Conservation (phyloP, 2,329 filamentous ascomycete genomes). For the Aspergillus proliferans region DNA sequence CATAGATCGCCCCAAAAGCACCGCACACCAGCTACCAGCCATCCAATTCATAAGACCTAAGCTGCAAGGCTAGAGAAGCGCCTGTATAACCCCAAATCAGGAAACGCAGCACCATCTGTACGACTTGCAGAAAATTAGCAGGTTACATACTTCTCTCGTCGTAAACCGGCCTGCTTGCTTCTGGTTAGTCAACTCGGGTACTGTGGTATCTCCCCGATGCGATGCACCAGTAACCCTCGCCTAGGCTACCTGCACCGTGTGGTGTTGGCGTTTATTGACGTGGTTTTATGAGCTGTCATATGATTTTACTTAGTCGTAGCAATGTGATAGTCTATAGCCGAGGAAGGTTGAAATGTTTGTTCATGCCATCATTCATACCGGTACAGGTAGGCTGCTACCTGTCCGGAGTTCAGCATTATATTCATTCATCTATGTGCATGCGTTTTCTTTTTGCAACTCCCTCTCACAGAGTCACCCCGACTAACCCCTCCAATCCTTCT, state of each 20-base stretch:
- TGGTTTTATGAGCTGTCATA: neutral
- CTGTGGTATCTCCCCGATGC: neutral
- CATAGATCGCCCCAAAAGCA: neutral
- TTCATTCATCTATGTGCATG: neutral
- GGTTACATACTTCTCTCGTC: neutral
- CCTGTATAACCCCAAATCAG: neutral
- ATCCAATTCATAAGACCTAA: neutral
- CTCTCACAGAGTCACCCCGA: conserved; percentile 25
- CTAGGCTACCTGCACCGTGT: neutral
- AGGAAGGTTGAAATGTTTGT: neutral
- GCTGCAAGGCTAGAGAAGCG: neutral
- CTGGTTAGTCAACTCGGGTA: neutral
- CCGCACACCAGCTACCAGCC: neutral
- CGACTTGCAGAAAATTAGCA: neutral
- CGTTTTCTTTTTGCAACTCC: neutral
- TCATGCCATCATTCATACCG: neutral
- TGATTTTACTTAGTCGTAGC: neutral
- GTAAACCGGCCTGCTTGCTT: neutral
- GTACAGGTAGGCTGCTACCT: neutral
- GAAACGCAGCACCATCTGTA: neutral
- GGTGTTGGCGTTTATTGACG: too few species aligned
- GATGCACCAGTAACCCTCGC: neutral
- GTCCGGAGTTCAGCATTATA: neutral
- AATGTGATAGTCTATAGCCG: neutral
- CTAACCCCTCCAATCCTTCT: conserved; percentile 37